Percentiles rank a stretch among this genome's conserved stretches.
phyloP scores from a whole-genome alignment of 1,284 basidiomycete genomes.

The Ustilago hordei region DNA sequence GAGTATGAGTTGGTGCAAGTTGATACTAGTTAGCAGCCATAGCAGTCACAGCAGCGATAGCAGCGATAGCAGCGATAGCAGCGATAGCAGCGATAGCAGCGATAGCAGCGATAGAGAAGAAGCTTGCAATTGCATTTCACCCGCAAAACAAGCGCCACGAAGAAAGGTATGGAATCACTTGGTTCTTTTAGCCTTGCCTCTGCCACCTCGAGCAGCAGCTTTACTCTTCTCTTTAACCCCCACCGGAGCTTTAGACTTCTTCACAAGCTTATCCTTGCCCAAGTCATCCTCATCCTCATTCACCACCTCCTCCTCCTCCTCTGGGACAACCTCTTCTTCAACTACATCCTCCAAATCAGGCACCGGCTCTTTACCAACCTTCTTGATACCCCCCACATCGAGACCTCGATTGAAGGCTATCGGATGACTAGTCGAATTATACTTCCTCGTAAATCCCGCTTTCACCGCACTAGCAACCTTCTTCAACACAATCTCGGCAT shows the following conservation, averaged over 20 bases:
- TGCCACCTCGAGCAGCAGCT: too few species aligned
- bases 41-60: not conserved
- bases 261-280: constrained; percentile 74
- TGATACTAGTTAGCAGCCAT: not conserved
- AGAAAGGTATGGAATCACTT: constrained; percentile 1
- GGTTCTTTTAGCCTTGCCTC: constrained; percentile 9
- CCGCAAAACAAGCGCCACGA: too few species aligned
- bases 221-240: constrained; percentile 40
- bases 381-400: constrained; percentile 37
- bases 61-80: not conserved
- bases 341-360: constrained; percentile 62
- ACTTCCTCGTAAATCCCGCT: constrained; percentile 84
- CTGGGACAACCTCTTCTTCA: constrained; percentile 70
- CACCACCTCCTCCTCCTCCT: constrained; percentile 38
- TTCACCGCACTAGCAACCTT: constrained; percentile 86
- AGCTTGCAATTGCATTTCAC: too few species aligned
- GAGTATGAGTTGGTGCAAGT: constrained; percentile 1
- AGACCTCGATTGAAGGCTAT: constrained; percentile 59
- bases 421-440: constrained; percentile 55
- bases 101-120: too few species aligned
- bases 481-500: constrained; percentile 78
- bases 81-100: too few species aligned
- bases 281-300: constrained; percentile 62
- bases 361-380: constrained; percentile 38
- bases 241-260: constrained; percentile 71